These are phyloP conservation scores for Trichoderma harzianum DNA, from an alignment of 2,329 filamentous ascomycete species.

Conservation along the genomic window DNA sequence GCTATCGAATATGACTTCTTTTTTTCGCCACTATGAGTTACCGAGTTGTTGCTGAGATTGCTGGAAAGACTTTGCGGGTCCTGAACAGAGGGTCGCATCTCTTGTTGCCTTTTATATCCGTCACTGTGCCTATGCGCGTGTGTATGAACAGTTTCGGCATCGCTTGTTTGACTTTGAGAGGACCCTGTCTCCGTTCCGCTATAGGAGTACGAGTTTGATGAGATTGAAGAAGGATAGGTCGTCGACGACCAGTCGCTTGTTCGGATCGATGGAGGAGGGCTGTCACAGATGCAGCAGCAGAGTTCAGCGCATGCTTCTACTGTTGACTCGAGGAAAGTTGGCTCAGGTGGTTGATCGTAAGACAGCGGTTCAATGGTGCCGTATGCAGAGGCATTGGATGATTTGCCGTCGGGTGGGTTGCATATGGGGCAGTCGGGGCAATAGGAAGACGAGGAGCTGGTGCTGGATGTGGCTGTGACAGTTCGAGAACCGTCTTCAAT, in stretches of 20 bases:
- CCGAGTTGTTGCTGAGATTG: not conserved
- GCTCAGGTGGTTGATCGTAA: not conserved
- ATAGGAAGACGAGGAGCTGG: not conserved
- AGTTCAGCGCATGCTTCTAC: not conserved
- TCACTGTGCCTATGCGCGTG: not conserved
- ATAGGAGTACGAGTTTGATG: not conserved
- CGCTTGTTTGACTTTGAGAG: not conserved
- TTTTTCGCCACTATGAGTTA: not conserved
- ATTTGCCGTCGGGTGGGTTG: not conserved
- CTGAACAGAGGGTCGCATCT: not conserved
- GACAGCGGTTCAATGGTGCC: not conserved
- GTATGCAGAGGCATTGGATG: not conserved
- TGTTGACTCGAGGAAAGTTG: not conserved
- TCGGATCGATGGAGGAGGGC: not conserved
- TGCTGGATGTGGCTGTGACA: not conserved
- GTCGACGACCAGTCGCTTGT: not conserved
- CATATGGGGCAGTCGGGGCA: not conserved
- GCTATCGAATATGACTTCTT: not conserved
- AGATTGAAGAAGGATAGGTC: not conserved
- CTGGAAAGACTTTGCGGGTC: not conserved
- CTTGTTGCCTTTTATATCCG: not conserved
- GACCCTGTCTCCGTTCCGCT: not conserved
- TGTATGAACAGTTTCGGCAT: not conserved
- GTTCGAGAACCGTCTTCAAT: not conserved
- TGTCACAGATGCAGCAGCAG: not conserved